These are phyloP conservation scores for Hydnum rufescens DNA, from an alignment of 768 basidiomycete genomes.

Conservation along the genomic window DNA sequence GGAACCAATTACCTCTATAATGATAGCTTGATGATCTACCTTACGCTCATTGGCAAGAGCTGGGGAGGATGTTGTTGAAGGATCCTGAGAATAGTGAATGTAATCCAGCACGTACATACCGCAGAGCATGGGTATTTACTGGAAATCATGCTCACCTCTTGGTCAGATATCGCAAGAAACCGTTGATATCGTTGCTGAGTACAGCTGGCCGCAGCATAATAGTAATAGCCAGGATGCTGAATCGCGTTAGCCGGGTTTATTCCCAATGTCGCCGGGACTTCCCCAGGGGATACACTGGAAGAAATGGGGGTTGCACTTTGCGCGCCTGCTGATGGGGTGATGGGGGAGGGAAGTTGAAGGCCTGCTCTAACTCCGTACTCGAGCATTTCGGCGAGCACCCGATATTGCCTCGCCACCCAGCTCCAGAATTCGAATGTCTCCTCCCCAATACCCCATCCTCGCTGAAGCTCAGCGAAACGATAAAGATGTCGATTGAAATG, in stretches of 20 bases:
- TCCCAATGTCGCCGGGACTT: constrained; percentile 23
- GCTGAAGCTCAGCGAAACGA: constrained; percentile 67
- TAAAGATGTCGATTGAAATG: constrained; percentile 75
- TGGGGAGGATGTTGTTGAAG: constrained; percentile 25
- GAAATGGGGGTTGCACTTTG: neutral
- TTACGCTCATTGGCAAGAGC: constrained; percentile 82
- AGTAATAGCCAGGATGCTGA: constrained; percentile 86
- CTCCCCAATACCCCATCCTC: constrained; percentile 90
- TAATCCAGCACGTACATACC: neutral
- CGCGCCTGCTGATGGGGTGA: constrained; percentile 12
- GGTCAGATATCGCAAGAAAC: constrained; percentile 38
- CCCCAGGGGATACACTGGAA: neutral
- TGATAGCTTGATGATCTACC: constrained; percentile 66
- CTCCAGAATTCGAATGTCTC: constrained; percentile 97
- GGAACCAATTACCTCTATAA: constrained; percentile 65
- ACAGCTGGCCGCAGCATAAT: constrained; percentile 72
- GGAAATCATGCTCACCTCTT: constrained; percentile 29
- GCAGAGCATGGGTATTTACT: too few species aligned
- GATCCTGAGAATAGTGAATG: neutral
- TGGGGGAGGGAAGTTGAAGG: constrained; percentile 14
- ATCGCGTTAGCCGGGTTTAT: constrained; percentile 65
- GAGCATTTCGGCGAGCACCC: constrained; percentile 75
- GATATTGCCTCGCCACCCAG: constrained; percentile 84
- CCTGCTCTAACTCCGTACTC: constrained; percentile 35
- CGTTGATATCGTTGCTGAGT: constrained; percentile 55